Conservation (phyloP, 305 asterid species). For the Rubia occidens region DNA sequence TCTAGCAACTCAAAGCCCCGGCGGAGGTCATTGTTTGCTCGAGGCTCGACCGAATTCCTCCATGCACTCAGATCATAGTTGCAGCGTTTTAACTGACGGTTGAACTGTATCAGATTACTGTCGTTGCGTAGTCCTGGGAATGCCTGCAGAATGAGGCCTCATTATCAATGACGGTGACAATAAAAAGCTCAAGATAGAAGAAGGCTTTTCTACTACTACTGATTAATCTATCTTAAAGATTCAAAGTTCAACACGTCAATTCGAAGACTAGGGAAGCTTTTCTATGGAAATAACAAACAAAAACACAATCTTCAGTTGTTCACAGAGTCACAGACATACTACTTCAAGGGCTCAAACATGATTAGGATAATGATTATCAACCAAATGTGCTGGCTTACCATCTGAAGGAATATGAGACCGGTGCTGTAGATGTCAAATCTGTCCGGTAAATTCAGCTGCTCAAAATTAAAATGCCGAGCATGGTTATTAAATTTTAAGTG, state of each 20-base stretch:
- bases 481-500: conserved; percentile 7
- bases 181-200: not conserved
- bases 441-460: conserved; percentile 86
- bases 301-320: no score
- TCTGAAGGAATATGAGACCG: conserved; percentile 79
- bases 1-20: conserved; percentile 82
- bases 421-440: conserved; percentile 83
- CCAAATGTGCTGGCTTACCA: conserved; percentile 40
- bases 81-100: conserved; percentile 81
- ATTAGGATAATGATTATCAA: not conserved
- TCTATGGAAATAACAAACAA: no score
- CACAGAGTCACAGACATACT: no score
- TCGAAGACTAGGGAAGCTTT: no score
- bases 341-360: not conserved
- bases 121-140: conserved; percentile 69
- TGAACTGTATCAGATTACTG: conserved; percentile 70
- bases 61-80: conserved; percentile 66
- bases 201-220: no score
- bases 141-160: conserved; percentile 39
- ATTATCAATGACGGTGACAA: conserved; percentile 1
- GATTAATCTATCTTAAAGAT: not conserved
- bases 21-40: conserved; percentile 65
- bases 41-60: conserved; percentile 66
- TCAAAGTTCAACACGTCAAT: no score
- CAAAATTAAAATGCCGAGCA: conserved; percentile 13